Percentiles rank a stretch among this genome's conserved stretches.
These are phyloP conservation scores for Epithemia pelagica DNA, from an alignment of 108 stramenopile genomes.

Conservation along the genomic window DNA sequence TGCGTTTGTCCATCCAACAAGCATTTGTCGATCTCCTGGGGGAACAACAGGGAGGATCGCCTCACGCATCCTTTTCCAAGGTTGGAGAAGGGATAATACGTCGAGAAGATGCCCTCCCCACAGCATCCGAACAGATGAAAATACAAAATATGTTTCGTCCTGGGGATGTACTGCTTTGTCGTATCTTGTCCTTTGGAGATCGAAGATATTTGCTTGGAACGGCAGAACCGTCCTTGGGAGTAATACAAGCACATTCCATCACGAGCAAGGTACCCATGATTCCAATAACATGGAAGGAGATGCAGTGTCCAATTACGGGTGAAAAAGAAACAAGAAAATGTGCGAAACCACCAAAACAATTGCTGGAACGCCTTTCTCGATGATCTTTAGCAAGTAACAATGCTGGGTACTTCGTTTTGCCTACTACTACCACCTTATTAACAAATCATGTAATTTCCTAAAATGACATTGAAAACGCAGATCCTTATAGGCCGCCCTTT, in stretches of 20 bases:
- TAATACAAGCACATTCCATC: slow-evolving; percentile 58
- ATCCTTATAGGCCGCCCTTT: not conserved
- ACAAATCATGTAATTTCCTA: no score
- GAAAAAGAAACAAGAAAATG: slow-evolving; percentile 78
- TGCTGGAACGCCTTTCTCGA: not conserved
- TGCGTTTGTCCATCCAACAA: slow-evolving; percentile 48
- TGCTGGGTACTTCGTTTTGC: not conserved
- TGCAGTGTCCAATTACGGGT: slow-evolving; percentile 78
- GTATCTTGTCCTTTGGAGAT: slow-evolving; percentile 76
- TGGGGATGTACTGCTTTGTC: slow-evolving; percentile 73
- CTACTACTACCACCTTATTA: not conserved
- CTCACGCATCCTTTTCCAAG: slow-evolving; percentile 7
- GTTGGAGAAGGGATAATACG: slow-evolving; percentile 42
- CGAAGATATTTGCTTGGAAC: slow-evolving; percentile 78
- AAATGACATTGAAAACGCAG: no score
- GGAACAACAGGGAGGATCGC: slow-evolving; percentile 15
- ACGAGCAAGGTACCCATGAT: slow-evolving; percentile 58
- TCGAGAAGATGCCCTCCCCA: slow-evolving; percentile 63
- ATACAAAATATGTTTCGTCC: slow-evolving; percentile 62
- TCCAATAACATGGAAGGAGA: slow-evolving; percentile 89
- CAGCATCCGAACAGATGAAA: slow-evolving; percentile 45
- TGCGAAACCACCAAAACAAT: slow-evolving; percentile 59
- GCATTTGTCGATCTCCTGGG: slow-evolving; percentile 66
- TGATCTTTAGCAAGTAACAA: not conserved
- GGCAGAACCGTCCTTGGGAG: slow-evolving; percentile 86